Conservation (phyloP, 169 alveolate species). For the Eimeria necatrix region DNA sequence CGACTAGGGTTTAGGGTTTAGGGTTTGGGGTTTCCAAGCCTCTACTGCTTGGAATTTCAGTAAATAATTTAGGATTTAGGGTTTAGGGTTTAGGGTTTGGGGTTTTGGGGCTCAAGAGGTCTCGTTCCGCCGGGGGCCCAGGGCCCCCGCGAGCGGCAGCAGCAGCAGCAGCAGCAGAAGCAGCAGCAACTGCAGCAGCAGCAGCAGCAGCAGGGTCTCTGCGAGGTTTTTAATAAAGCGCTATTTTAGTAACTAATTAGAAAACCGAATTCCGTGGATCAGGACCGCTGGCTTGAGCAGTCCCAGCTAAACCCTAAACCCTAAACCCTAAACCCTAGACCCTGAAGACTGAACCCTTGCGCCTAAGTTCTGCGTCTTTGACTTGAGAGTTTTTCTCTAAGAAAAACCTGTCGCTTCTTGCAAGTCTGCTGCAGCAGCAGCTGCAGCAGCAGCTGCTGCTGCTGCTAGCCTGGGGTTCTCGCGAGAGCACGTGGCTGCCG, state of each 20-base stretch:
- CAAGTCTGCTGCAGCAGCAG: background rate
- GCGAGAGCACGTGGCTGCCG: background rate
- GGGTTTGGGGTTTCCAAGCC: no score
- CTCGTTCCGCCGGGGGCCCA: background rate
- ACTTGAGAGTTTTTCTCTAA: background rate
- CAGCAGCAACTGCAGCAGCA: background rate
- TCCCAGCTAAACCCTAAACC: background rate
- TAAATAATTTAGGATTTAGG: no score
- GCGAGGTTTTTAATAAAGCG: background rate
- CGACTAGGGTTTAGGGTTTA: no score
- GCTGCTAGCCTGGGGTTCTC: no score
- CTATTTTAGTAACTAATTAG: background rate
- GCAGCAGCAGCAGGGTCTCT: background rate
- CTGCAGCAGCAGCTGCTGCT: background rate
- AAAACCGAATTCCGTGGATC: background rate
- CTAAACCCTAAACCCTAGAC: background rate
- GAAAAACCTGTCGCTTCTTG: background rate
- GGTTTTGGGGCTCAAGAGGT: background rate
- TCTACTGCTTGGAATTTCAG: no score
- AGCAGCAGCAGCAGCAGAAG: background rate
- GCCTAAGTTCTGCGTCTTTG: background rate
- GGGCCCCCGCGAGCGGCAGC: conserved; percentile 14
- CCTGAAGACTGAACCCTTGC: background rate
- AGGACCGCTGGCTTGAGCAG: conserved; percentile 92
- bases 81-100: no score